Conservation (phyloP, 1,284 basidiomycete genomes). For the Heterobasidion occidentale region DNA sequence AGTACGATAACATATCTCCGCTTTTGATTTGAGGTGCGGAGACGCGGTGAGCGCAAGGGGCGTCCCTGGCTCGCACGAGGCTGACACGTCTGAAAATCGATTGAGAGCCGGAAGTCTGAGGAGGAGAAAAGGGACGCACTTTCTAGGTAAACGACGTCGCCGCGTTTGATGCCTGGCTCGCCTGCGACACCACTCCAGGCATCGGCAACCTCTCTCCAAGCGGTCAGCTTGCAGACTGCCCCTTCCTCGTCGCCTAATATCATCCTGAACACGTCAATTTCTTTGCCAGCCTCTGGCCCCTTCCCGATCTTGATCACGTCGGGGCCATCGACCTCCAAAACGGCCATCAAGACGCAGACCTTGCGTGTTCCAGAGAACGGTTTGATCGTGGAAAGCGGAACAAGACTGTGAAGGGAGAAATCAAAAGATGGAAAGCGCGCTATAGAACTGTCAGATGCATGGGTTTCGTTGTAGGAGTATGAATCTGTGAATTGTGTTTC, state of each 20-base stretch:
- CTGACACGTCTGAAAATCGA: conserved; percentile 38
- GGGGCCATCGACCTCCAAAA: conserved; percentile 68
- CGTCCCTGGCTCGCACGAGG: conserved; percentile 30
- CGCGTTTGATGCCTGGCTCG: conserved; percentile 41
- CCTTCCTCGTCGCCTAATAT: conserved; percentile 64
- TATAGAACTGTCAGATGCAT: conserved; percentile 50
- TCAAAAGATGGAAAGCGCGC: conserved; percentile 59
- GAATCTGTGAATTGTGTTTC: conserved; percentile 40
- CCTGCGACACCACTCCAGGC: conserved; percentile 46
- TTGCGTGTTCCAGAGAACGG: conserved; percentile 26
- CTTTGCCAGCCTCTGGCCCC: conserved; percentile 56
- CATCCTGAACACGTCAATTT: conserved; percentile 56
- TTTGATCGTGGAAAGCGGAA: conserved; percentile 33
- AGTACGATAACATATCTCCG: conserved; percentile 68
- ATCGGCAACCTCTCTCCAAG: conserved; percentile 69
- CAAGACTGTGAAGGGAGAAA: conserved; percentile 51
- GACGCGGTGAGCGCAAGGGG: conserved; percentile 53
- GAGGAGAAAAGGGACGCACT: conserved; percentile 35
- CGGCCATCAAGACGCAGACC: conserved; percentile 50
- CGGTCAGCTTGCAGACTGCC: conserved; percentile 57
- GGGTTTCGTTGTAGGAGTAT: conserved; percentile 26
- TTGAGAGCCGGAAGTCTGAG: background rate
- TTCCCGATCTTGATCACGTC: conserved; percentile 56
- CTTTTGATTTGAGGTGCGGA: conserved; percentile 46
- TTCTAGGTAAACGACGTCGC: conserved; percentile 60